phyloP scores from a whole-genome alignment of 768 basidiomycete species.

The Lactarius trivialis region DNA sequence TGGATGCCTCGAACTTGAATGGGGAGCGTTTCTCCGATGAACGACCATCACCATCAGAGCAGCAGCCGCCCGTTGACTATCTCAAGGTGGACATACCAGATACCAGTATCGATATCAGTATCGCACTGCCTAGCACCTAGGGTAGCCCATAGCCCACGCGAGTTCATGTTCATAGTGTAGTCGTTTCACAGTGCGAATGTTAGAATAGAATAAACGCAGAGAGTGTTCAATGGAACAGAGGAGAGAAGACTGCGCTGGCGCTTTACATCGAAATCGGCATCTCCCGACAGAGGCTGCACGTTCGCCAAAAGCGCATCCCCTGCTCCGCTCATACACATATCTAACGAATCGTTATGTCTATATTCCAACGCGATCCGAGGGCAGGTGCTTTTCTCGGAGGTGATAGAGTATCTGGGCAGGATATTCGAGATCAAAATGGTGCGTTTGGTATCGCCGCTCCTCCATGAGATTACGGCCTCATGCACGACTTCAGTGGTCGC shows the following conservation, averaged over 20 bases:
- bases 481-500: slow-evolving; percentile 68
- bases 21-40: not conserved
- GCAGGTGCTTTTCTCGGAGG: slow-evolving; percentile 93
- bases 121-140: slow-evolving; percentile 4
- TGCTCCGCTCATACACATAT: slow-evolving; percentile 1
- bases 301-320: not conserved
- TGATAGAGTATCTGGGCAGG: slow-evolving; percentile 89
- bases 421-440: slow-evolving; percentile 97
- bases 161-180: not conserved
- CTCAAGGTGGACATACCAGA: slow-evolving; percentile 20
- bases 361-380: slow-evolving; percentile 89
- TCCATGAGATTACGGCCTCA: slow-evolving; percentile 5
- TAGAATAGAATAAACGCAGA: not conserved
- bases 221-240: not conserved
- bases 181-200: not conserved
- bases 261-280: slow-evolving; percentile 6
- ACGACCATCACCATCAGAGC: not conserved
- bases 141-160: not conserved
- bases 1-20: not conserved
- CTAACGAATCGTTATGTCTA: slow-evolving; percentile 28
- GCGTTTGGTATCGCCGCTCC: slow-evolving; percentile 22
- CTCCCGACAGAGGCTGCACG: not conserved
- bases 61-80: slow-evolving; percentile 11
- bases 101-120: slow-evolving; percentile 14
- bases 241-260: not conserved